Percentiles rank a stretch among this genome's conserved stretches.
Conservation (phyloP, 805 yeast species). For the Pichia nanzhaoensis region DNA sequence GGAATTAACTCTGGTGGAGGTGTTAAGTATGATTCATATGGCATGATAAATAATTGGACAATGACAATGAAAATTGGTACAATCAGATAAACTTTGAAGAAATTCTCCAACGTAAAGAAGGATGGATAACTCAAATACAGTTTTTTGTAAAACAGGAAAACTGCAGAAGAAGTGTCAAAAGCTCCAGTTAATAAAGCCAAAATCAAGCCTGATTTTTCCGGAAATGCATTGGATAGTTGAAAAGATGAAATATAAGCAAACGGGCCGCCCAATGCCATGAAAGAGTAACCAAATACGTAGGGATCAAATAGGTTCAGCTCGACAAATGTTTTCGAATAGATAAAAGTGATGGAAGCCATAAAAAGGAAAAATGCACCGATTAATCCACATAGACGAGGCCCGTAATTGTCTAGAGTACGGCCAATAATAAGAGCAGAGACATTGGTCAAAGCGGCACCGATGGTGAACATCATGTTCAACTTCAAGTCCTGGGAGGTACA, state of each 20-base stretch:
- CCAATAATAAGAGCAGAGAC: slow-evolving; percentile 49
- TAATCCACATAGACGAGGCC: slow-evolving; percentile 49
- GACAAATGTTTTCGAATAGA: slow-evolving; percentile 29
- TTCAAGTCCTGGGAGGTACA: slow-evolving; percentile 49
- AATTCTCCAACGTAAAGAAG: slow-evolving; percentile 35
- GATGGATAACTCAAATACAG: slow-evolving; percentile 31
- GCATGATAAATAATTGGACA: slow-evolving; percentile 43
- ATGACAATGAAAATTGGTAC: slow-evolving; percentile 44
- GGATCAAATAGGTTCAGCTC: slow-evolving; percentile 35
- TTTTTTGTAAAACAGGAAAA: slow-evolving; percentile 42
- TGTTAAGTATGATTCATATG: slow-evolving; percentile 42
- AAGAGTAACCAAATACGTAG: slow-evolving; percentile 43
- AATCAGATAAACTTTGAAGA: slow-evolving; percentile 40
- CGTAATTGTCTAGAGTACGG: slow-evolving; percentile 40
- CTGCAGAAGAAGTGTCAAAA: slow-evolving; percentile 52
- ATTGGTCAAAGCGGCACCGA: slow-evolving; percentile 50
- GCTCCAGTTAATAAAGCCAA: slow-evolving; percentile 53
- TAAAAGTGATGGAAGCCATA: slow-evolving; percentile 41
- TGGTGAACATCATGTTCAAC: slow-evolving; percentile 52
- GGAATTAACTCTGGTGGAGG: slow-evolving; percentile 31
- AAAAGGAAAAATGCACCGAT: slow-evolving; percentile 43
- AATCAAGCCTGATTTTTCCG: slow-evolving; percentile 44
- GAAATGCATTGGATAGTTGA: slow-evolving; percentile 52
- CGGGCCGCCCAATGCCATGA: slow-evolving; percentile 54
- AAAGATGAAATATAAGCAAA: slow-evolving; percentile 50